Evolutionary conservation across 768 basidiomycete genomes (phyloP), one percentile per base, ranked within the genome.

Genomic region (Tricholoma hemisulphureum): DNA sequence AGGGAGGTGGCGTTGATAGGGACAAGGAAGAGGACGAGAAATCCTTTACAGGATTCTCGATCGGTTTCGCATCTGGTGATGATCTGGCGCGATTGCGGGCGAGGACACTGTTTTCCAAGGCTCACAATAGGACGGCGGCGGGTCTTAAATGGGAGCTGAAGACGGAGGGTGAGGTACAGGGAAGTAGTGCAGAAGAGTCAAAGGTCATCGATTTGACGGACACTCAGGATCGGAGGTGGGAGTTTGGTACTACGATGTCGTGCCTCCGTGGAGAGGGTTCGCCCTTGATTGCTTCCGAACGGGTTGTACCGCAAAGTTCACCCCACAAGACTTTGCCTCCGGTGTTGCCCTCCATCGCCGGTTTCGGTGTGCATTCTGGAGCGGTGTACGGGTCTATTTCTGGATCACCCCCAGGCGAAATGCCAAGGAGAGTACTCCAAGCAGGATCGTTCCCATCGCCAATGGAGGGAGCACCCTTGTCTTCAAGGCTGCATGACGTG

Each of bases 201-300:
- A 68, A 64, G 46, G 62, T 74, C 21, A 61, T 75, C 18, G 77
- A 77, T 55, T 58, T 72, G 59, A 74, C 71, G 7, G 70, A 67
- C 26, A 51, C 29, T 29, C 46, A 48, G 45, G 68, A 66, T 34
- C 55, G 54, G 46, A 84, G 79, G 66, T 86, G 83, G 84, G 78
- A 80, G 66, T 87, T 87, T 65, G 85, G 86, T 16, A 80, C 81
- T 34, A 77, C 80, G 14, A 66, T 61, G 39, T 48, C 51, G 34
- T 6, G 51, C 23, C 50, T 29, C 46, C 54, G 20, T 23, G 24
- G 18, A 32, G 34, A 50, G 7, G 41, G 34, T 8, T 29, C 46
- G n/a, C 46, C 28, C 7, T 29, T 16, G 28, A 18, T 29, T 11
- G n/a, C 26, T 28, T 18, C 26, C 8, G 28, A 49, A 49, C 46